Percentiles rank a stretch among this genome's conserved stretches.
These are phyloP conservation scores for Pythium aquatile DNA, from an alignment of 352 stramenopile species.

Conservation along the genomic window DNA sequence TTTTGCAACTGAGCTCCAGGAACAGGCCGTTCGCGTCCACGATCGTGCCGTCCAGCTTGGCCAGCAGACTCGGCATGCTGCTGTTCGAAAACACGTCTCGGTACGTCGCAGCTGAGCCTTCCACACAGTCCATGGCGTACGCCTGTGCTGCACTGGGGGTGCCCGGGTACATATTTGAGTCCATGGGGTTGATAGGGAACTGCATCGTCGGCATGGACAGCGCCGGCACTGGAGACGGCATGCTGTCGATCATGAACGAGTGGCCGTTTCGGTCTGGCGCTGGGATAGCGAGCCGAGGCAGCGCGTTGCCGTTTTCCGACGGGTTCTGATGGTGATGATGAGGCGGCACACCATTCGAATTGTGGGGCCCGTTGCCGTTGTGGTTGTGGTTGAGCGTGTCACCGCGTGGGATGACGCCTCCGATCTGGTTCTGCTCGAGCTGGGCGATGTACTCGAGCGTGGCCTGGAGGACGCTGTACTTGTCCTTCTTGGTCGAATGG, in stretches of 20 bases:
- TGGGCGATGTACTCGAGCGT: conserved; percentile 82
- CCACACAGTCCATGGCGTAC: conserved; percentile 41
- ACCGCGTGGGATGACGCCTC: conserved; percentile 12
- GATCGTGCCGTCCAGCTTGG: conserved; percentile 77
- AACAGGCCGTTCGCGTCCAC: conserved; percentile 78
- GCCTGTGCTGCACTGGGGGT: conserved; percentile 24
- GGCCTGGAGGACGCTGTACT: conserved; percentile 80
- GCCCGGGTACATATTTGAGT: conserved; percentile 33
- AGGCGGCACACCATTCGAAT: conserved; percentile 12
- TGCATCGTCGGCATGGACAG: conserved; percentile 67
- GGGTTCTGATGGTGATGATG: conserved; percentile 15
- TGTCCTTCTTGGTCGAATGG: conserved; percentile 82
- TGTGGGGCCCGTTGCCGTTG: conserved; percentile 1
- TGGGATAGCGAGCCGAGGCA: conserved; percentile 52
- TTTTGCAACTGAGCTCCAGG: conserved; percentile 76
- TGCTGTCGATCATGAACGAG: conserved; percentile 75
- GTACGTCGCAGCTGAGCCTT: conserved; percentile 70
- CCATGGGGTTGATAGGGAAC: conserved; percentile 62
- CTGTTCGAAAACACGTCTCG: conserved; percentile 71
- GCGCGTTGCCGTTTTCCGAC: conserved; percentile 19
- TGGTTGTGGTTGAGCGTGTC: conserved; percentile 13
- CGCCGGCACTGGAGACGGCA: conserved; percentile 68
- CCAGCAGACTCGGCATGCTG: conserved; percentile 75
- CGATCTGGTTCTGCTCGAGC: conserved; percentile 61
- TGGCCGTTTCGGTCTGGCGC: conserved; percentile 43